These are phyloP conservation scores for Mortierella sp. DNA, from an alignment of 371 early-diverging fungal genomes.

Conservation along the genomic window DNA sequence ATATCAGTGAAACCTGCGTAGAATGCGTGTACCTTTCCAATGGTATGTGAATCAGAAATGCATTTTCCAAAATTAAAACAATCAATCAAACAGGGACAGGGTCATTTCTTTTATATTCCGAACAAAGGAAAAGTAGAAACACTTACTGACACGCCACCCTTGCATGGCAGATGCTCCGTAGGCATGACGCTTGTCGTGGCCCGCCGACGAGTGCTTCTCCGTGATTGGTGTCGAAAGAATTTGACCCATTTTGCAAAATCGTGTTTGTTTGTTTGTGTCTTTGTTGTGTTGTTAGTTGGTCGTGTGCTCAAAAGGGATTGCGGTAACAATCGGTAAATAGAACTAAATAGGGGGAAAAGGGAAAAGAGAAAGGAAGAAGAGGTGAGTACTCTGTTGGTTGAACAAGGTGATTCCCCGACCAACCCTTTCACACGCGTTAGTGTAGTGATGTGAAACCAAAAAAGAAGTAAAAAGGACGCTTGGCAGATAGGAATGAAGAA, in stretches of 20 bases:
- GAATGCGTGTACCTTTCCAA: neutral
- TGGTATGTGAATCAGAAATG: neutral
- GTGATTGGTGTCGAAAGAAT: constrained; percentile 94
- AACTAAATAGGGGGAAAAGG: neutral
- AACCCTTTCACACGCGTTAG: neutral
- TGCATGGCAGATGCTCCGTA: constrained; percentile 96
- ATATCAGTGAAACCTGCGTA: neutral
- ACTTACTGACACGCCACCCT: constrained; percentile 96
- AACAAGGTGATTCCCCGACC: neutral
- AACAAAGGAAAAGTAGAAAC: neutral
- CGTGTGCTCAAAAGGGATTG: neutral
- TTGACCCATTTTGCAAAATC: constrained; percentile 85
- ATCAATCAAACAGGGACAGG: neutral
- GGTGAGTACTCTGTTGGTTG: neutral
- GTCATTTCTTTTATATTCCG: neutral
- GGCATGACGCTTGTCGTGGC: constrained; percentile 77
- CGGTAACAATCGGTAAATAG: neutral
- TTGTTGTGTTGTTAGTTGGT: neutral
- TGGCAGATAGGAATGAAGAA: neutral
- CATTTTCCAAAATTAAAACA: neutral
- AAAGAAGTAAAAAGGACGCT: no score
- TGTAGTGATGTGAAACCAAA: neutral
- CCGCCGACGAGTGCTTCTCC: constrained; percentile 85
- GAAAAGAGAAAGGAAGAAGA: neutral
- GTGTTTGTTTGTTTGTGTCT: neutral